These are phyloP conservation scores for Gossypioides kirkii DNA, from an alignment of 345 rosid genomes.

Conservation along the genomic window DNA sequence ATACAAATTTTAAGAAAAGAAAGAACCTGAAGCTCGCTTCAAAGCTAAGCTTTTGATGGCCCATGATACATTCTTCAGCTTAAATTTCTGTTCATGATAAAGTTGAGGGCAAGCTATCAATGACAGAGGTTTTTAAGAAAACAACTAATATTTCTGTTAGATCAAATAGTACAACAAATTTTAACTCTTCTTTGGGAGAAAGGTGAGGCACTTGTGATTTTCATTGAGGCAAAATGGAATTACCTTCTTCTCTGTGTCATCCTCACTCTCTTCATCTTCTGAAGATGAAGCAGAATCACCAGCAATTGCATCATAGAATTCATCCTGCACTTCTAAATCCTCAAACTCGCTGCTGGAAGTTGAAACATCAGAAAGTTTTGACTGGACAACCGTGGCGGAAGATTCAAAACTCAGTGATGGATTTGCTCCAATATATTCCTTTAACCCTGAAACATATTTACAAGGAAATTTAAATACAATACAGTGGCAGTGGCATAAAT, in stretches of 20 bases:
- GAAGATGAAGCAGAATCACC: constrained; percentile 61
- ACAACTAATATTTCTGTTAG: background rate
- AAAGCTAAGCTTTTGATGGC: constrained; percentile 72
- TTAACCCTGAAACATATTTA: constrained; percentile 59
- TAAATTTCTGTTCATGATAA: constrained; percentile 60
- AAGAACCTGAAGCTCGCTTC: constrained; percentile 70
- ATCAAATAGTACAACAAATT: constrained; percentile 2
- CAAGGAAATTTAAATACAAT: background rate
- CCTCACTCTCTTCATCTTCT: constrained; percentile 65
- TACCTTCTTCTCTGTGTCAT: constrained; percentile 47
- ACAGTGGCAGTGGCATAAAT: background rate
- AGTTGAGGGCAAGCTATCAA: constrained; percentile 21
- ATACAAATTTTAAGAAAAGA: constrained; percentile 13
- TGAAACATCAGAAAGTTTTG: constrained; percentile 48
- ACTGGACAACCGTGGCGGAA: constrained; percentile 45
- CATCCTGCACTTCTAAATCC: constrained; percentile 60
- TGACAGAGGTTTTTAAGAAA: constrained; percentile 13
- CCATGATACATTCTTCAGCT: constrained; percentile 92
- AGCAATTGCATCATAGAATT: constrained; percentile 90
- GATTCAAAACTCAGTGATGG: constrained; percentile 60
- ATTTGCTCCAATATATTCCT: constrained; percentile 91
- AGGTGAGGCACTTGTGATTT: background rate
- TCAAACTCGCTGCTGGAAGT: constrained; percentile 46
- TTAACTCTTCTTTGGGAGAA: background rate
- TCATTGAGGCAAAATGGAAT: constrained; percentile 14